A percentile compares a stretch with the other conserved stretches of the same genome.
phyloP scores from a whole-genome alignment of 2,329 filamentous ascomycete species.

The Fusarium tupiense region DNA sequence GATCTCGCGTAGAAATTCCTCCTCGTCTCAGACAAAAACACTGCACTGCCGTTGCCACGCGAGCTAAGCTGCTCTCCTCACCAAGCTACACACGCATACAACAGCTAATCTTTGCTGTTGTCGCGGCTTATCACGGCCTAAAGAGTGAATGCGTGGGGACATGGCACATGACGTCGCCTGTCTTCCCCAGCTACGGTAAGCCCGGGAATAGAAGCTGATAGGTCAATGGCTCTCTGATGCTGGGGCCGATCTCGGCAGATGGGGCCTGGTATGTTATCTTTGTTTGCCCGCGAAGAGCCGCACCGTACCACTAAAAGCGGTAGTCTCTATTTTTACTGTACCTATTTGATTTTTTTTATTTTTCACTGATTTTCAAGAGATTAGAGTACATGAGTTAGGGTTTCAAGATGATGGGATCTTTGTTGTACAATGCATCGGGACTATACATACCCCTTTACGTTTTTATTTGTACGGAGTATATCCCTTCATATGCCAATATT shows the following conservation, averaged over 20 bases:
- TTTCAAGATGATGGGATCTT: background rate
- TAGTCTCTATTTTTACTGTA: background rate
- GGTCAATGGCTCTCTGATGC: conserved; percentile 37
- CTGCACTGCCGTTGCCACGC: conserved; percentile 16
- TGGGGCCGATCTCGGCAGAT: conserved; percentile 39
- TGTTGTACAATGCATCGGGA: background rate
- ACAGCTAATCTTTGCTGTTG: conserved; percentile 14
- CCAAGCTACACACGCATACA: background rate
- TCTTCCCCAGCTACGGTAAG: conserved; percentile 24
- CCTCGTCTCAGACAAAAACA: background rate
- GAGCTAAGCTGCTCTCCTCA: conserved; percentile 16
- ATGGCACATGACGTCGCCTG: conserved; percentile 40
- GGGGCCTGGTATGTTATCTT: conserved; percentile 14
- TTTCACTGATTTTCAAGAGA: background rate
- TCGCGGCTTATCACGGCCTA: conserved; percentile 48
- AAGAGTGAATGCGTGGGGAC: conserved; percentile 22
- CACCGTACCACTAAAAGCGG: conserved; percentile 19
- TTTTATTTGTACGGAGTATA: no score
- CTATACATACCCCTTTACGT: background rate
- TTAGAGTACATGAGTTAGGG: background rate
- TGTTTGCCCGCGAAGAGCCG: conserved; percentile 42
- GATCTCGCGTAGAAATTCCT: conserved; percentile 18
- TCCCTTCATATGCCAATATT: background rate
- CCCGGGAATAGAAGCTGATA: conserved; percentile 24
- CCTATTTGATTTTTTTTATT: no score